Evolutionary conservation across 768 basidiomycete genomes (phyloP).

Genomic region (Dendrothele bispora): DNA sequence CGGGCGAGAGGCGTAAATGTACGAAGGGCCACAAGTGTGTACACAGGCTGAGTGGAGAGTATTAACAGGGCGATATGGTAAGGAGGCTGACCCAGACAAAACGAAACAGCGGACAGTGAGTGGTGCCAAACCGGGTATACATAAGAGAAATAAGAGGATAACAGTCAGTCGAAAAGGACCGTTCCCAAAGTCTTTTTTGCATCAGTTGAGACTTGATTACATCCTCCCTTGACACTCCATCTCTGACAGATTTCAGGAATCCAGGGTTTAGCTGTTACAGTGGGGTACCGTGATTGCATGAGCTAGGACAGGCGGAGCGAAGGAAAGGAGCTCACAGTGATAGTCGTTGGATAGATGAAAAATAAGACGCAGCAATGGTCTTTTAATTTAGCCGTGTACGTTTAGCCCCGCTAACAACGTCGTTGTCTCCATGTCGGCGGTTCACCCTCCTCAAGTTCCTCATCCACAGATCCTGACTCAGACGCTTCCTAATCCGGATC

Average conservation of each 20-base stretch:
- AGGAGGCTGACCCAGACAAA: too few species aligned
- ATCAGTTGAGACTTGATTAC: constrained; percentile 54
- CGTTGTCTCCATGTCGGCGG: constrained; percentile 70
- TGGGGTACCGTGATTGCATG: constrained; percentile 53
- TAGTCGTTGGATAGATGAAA: constrained; percentile 69
- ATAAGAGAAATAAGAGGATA: too few species aligned
- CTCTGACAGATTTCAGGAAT: constrained; percentile 60
- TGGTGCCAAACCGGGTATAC: too few species aligned
- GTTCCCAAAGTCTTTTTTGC: too few species aligned
- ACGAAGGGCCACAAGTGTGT: too few species aligned
- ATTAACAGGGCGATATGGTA: too few species aligned
- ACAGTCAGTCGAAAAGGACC: too few species aligned
- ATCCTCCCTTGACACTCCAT: constrained; percentile 60
- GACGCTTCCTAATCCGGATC: constrained; percentile 63
- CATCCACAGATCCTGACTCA: constrained; percentile 64
- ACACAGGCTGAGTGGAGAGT: too few species aligned
- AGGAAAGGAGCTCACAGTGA: constrained; percentile 47
- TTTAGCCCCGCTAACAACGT: constrained; percentile 59
- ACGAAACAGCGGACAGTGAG: too few species aligned
- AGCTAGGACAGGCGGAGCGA: background rate
- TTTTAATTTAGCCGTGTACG: constrained; percentile 55
- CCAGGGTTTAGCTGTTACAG: constrained; percentile 61
- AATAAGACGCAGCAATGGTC: too few species aligned
- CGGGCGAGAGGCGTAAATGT: too few species aligned
- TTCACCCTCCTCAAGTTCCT: constrained; percentile 62